phyloP scores from a whole-genome alignment of 2,329 filamentous ascomycete genomes.

The Beauveria pseudobassiana region DNA sequence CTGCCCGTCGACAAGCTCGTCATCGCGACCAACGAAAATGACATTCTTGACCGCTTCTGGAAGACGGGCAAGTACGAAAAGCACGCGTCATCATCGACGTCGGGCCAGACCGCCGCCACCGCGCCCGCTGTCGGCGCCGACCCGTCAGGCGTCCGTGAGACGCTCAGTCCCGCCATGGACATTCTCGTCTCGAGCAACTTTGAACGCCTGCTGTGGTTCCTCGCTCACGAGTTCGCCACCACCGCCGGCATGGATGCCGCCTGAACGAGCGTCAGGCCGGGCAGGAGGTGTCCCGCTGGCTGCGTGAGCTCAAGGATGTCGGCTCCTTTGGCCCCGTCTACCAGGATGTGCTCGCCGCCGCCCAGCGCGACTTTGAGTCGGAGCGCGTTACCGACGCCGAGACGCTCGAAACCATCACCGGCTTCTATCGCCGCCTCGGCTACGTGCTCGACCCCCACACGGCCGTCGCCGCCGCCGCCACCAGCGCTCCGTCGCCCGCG shows the following conservation, averaged over 20 bases:
- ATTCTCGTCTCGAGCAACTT: slow-evolving; percentile 96
- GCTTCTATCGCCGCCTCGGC: slow-evolving; percentile 49
- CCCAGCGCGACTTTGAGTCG: slow-evolving; percentile 70
- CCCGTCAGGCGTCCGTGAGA: slow-evolving; percentile 76
- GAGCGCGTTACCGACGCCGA: slow-evolving; percentile 62
- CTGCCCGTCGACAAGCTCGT: slow-evolving; percentile 82
- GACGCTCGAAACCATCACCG: slow-evolving; percentile 57
- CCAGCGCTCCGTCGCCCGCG: slow-evolving; percentile 59
- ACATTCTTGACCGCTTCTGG: slow-evolving; percentile 95
- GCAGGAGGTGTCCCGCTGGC: slow-evolving; percentile 71
- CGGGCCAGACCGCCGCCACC: slow-evolving; percentile 54
- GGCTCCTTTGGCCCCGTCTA: slow-evolving; percentile 78
- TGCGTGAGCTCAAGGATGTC: slow-evolving; percentile 68
- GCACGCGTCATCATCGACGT: slow-evolving; percentile 43
- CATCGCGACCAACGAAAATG: slow-evolving; percentile 94
- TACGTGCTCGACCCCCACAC: slow-evolving; percentile 94
- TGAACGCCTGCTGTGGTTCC: slow-evolving; percentile 89
- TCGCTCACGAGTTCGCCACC: slow-evolving; percentile 65
- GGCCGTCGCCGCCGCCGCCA: slow-evolving; percentile 75
- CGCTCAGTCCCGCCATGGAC: slow-evolving; percentile 92
- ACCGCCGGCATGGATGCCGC: slow-evolving; percentile 54
- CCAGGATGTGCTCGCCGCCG: slow-evolving; percentile 61
- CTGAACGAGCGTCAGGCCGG: slow-evolving; percentile 63
- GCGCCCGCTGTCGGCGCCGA: slow-evolving; percentile 56
- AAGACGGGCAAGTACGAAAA: slow-evolving; percentile 86